These are phyloP conservation scores for Lyophyllum atratum DNA, from an alignment of 768 basidiomycete genomes.

Conservation along the genomic window DNA sequence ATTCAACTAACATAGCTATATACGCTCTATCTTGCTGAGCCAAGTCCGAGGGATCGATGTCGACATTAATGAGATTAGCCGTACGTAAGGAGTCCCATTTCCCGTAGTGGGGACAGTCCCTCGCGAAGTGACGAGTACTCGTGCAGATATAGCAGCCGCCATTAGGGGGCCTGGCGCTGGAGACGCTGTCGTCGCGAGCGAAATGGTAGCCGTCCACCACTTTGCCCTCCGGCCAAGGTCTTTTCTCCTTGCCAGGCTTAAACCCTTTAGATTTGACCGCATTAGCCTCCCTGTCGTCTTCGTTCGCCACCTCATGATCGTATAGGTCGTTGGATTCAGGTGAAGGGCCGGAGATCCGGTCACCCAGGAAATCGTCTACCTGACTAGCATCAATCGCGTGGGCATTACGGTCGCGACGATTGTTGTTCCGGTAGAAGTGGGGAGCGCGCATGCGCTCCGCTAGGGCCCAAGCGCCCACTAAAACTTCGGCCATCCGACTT, in stretches of 20 bases:
- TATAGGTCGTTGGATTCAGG: too few species aligned
- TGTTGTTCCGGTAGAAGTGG: not conserved
- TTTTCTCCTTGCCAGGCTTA: slow-evolving; percentile 2
- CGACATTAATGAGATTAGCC: not conserved
- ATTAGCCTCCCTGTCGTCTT: not conserved
- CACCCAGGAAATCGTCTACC: not conserved
- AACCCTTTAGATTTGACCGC: not conserved
- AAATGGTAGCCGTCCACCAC: not conserved
- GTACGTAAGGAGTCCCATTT: slow-evolving; percentile 9
- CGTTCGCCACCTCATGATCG: not conserved
- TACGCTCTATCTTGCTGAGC: too few species aligned
- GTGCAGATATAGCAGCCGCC: slow-evolving; percentile 22
- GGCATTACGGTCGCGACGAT: not conserved
- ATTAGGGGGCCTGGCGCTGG: not conserved
- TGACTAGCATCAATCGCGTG: not conserved
- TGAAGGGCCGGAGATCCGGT: too few species aligned
- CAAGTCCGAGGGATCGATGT: not conserved
- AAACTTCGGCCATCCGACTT: not conserved
- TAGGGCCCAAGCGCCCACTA: not conserved
- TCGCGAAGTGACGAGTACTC: slow-evolving; percentile 19
- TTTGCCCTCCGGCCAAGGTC: not conserved
- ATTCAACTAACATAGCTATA: slow-evolving; percentile 15
- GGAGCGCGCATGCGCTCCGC: not conserved
- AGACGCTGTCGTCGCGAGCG: not conserved
- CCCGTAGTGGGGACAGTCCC: slow-evolving; percentile 22